Conservation (phyloP, 345 rosid species). For the Nephelium lappaceum region DNA sequence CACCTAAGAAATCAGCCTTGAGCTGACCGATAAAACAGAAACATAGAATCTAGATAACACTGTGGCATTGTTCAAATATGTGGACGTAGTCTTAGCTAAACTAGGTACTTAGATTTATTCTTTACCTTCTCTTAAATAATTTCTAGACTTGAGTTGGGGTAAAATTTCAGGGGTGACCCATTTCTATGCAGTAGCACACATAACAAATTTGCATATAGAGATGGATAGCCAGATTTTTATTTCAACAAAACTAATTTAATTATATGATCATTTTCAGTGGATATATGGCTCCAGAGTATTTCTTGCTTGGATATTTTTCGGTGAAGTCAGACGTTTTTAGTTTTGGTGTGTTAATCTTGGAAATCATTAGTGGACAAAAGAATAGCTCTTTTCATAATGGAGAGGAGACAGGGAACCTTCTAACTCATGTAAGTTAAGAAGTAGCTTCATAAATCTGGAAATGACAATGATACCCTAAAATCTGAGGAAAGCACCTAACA, state of each 20-base stretch:
- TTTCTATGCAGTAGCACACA: too few species aligned
- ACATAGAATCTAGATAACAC: too few species aligned
- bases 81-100: too few species aligned
- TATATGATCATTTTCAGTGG: background rate
- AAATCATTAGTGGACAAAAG: slow-evolving; percentile 36
- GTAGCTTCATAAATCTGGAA: background rate
- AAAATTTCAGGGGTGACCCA: too few species aligned
- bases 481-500: background rate
- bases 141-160: background rate
- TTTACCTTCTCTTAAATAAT: too few species aligned
- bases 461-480: background rate
- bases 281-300: slow-evolving; percentile 28
- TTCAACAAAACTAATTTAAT: background rate
- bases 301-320: slow-evolving; percentile 30
- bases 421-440: slow-evolving; percentile 19
- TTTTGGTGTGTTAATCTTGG: slow-evolving; percentile 35
- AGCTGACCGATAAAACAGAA: too few species aligned
- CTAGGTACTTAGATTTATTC: too few species aligned
- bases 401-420: slow-evolving; percentile 21
- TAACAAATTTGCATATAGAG: background rate
- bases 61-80: too few species aligned
- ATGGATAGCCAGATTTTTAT: background rate
- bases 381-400: background rate
- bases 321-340: slow-evolving; percentile 42
- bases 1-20: too few species aligned